Evolutionary conservation across 441 rosid species (phyloP).

Genomic region (Capsella rubella): DNA sequence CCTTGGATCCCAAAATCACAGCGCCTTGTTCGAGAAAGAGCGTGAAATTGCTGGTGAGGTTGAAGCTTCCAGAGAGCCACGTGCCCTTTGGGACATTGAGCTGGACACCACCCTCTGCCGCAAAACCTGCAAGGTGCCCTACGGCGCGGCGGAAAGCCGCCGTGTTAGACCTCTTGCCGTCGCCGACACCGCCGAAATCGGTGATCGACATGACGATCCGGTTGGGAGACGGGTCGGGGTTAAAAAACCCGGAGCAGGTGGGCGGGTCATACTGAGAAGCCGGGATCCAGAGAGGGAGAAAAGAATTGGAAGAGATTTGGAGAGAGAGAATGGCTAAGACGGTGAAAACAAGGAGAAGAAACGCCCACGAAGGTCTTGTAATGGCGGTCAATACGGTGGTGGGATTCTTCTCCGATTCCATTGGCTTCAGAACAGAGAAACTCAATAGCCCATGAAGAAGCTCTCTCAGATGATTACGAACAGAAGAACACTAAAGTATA

Average conservation of each 20-base stretch:
- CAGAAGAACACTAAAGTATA: conserved; percentile 22
- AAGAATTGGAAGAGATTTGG: conserved; percentile 61
- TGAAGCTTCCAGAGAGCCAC: conserved; percentile 92
- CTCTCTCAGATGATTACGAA: conserved; percentile 13
- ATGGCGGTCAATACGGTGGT: conserved; percentile 35
- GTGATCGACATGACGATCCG: conserved; percentile 64
- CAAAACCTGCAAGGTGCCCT: conserved; percentile 55
- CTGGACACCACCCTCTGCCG: conserved; percentile 67
- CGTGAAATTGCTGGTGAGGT: conserved; percentile 87
- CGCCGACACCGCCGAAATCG: conserved; percentile 93
- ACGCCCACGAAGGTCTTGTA: conserved; percentile 57
- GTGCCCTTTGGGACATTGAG: conserved; percentile 75
- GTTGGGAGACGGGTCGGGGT: conserved; percentile 47
- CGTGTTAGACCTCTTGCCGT: conserved; percentile 77
- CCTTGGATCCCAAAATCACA: conserved; percentile 85
- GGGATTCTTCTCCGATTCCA: conserved; percentile 59
- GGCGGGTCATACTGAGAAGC: conserved; percentile 7
- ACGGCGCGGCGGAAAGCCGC: conserved; percentile 74
- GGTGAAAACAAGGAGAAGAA: conserved; percentile 60
- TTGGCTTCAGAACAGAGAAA: conserved; percentile 10
- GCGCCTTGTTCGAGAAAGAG: conserved; percentile 82
- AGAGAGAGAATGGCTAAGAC: conserved; percentile 55
- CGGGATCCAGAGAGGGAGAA: conserved; percentile 44
- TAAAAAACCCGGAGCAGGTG: conserved; percentile 56
- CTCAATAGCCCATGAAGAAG: conserved; percentile 35